A percentile compares a stretch with the other conserved stretches of the same genome.
phyloP scores from a whole-genome alignment of 1,284 basidiomycete species.

The Pterulicium gracile region DNA sequence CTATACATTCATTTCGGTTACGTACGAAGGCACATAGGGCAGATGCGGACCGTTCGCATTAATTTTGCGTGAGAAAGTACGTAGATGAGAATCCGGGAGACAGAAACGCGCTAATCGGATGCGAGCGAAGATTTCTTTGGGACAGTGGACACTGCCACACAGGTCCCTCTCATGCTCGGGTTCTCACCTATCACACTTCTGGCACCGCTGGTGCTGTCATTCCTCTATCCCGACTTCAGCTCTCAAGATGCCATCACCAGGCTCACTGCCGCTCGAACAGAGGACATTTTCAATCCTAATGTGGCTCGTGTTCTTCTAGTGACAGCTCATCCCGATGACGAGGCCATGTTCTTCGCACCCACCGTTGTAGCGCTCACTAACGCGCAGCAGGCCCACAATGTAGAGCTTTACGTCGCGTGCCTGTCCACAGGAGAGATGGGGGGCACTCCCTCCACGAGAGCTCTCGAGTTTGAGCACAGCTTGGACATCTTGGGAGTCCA shows the following conservation, averaged over 20 bases:
- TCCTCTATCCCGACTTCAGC: not conserved
- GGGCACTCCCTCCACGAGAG: conserved; percentile 61
- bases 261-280: not conserved
- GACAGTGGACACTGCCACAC: no score
- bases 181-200: conserved; percentile 1
- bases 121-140: no score
- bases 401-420: conserved; percentile 43
- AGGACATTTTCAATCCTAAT: not conserved
- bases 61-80: no score
- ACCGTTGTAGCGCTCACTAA: conserved; percentile 48
- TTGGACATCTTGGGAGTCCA: conserved; percentile 65
- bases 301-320: conserved; percentile 38
- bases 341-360: conserved; percentile 87
- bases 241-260: conserved; percentile 1
- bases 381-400: conserved; percentile 6
- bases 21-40: no score
- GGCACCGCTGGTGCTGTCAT: not conserved
- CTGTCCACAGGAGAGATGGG: conserved; percentile 70
- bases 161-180: not conserved
- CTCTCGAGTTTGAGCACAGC: conserved; percentile 56
- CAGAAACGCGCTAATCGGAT: no score
- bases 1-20: no score
- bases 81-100: no score
- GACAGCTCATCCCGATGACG: conserved; percentile 88
- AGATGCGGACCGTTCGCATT: no score